Evolutionary conservation across 148 eudicot species (phyloP), one percentile per base, ranked within the genome.

Genomic region (Dianthus caryophyllus): DNA sequence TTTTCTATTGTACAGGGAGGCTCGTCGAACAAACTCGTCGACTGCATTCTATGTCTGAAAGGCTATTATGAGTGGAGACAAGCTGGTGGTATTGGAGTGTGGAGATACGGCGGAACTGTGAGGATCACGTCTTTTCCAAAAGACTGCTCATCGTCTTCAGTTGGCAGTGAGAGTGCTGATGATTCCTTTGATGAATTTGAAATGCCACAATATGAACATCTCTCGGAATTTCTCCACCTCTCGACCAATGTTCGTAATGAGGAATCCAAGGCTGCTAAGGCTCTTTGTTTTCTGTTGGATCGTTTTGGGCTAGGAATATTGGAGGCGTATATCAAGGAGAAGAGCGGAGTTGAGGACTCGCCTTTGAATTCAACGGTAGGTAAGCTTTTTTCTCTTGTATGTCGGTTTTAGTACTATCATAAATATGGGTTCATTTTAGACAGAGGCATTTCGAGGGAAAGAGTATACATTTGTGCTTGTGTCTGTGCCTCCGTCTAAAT

Each of bases 331-430:
- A 81, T 87, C 65, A 77, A 63, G 25, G 89, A 85, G 61, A 80
- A 68, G 50, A 76, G 70, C 72, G 88, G 74, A 64, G 36, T 65
- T 58, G 90, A 81, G 65, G 90, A 80, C 53, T 70, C 79, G 26
- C 85, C 90, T 77, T 76, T 89, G 75, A 93, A 88, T 84, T 70
- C 90, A 85, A 93, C 80, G 98, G 98, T 93, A 84, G 97, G 97
- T 92, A 87, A 86, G 97, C 51, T 78, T 68, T n/a, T 62, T 22
- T 69, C 22, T 53, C 50, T 54, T 30, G 29, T 41, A 41, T 3
- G 44, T 13, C 11, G 8, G 44, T 41, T 41, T 8, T 9, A 41
- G 44, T 41, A 41, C 10, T 33, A 41, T 41, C 44, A 41, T 41
- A 1, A 9, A 41, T 41, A 9, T 41, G 44, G 38, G 4, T 33